phyloP scores from a whole-genome alignment of 1,139 yeast genomes.

The Magnusiomyces tetraspermus region DNA sequence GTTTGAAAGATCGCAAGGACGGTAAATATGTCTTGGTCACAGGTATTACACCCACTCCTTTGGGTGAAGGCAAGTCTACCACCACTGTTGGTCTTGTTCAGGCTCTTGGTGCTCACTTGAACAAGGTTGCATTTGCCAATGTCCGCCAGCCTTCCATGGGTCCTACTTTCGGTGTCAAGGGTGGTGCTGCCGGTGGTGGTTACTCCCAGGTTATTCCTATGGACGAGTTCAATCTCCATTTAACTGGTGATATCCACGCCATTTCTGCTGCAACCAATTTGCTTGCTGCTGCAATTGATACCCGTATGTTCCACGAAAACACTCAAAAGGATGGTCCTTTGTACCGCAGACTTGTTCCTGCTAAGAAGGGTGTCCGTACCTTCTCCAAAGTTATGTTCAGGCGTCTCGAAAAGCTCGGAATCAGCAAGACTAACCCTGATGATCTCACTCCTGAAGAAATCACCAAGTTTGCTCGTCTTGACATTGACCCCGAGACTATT shows the following conservation, averaged over 20 bases:
- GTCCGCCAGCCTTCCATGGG: constrained; percentile 99
- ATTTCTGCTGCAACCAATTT: constrained; percentile 91
- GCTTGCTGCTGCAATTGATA: constrained; percentile 95
- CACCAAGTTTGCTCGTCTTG: constrained; percentile 68
- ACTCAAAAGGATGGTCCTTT: constrained; percentile 88
- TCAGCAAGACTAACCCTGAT: constrained; percentile 70
- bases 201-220: constrained; percentile 97
- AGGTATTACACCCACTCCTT: constrained; percentile 97
- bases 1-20: constrained; percentile 56
- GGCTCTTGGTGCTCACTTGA: constrained; percentile 87
- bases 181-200: constrained; percentile 99
- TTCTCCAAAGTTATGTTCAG: constrained; percentile 73
- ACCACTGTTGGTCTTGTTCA: constrained; percentile 96
- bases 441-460: constrained; percentile 75
- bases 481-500: constrained; percentile 87
- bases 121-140: constrained; percentile 82
- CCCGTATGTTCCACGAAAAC: constrained; percentile 92
- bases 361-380: constrained; percentile 68
- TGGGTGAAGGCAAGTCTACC: constrained; percentile 97
- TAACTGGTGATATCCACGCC: constrained; percentile 98
- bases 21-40: constrained; percentile 92
- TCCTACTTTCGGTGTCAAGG: constrained; percentile 97
- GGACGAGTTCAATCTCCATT: constrained; percentile 98
- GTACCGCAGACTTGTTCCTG: constrained; percentile 80
- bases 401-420: constrained; percentile 73